These are phyloP conservation scores for Pseudovirgaria hyperparasitica DNA, from an alignment of 2,329 filamentous ascomycete genomes.

Conservation along the genomic window DNA sequence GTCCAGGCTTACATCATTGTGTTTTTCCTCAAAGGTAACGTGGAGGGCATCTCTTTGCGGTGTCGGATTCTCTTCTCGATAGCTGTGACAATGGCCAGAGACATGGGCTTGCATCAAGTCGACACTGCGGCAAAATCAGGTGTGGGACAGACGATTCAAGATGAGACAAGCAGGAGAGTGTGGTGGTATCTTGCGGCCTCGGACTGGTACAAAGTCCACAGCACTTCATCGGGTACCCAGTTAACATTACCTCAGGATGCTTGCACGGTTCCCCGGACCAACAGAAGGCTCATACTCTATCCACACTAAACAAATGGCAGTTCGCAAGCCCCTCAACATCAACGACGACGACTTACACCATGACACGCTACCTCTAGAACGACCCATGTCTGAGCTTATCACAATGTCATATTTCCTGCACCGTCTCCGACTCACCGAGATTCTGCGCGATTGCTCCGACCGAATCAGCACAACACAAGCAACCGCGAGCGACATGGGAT, in stretches of 20 bases:
- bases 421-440: slow-evolving; percentile 19
- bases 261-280: slow-evolving; percentile 21
- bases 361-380: slow-evolving; percentile 10
- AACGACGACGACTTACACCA: slow-evolving; percentile 23
- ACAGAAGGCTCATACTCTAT: slow-evolving; percentile 25
- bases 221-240: background rate
- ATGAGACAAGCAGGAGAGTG: slow-evolving; percentile 25
- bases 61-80: slow-evolving; percentile 19
- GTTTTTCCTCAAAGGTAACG: slow-evolving; percentile 19
- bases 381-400: slow-evolving; percentile 16
- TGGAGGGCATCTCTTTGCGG: slow-evolving; percentile 22
- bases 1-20: slow-evolving; percentile 25
- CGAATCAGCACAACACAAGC: slow-evolving; percentile 12
- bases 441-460: slow-evolving; percentile 26
- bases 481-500: slow-evolving; percentile 10
- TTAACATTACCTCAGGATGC: slow-evolving; percentile 8
- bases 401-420: slow-evolving; percentile 28
- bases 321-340: slow-evolving; percentile 22
- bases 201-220: slow-evolving; percentile 19
- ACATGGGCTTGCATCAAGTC: slow-evolving; percentile 8
- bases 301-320: slow-evolving; percentile 25
- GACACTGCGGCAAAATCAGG: slow-evolving; percentile 7
- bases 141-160: slow-evolving; percentile 11
- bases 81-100: slow-evolving; percentile 14
- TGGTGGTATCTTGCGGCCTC: slow-evolving; percentile 29